Evolutionary conservation across 805 yeast species (phyloP).

Genomic region (Nakazawaea wyomingensis): DNA sequence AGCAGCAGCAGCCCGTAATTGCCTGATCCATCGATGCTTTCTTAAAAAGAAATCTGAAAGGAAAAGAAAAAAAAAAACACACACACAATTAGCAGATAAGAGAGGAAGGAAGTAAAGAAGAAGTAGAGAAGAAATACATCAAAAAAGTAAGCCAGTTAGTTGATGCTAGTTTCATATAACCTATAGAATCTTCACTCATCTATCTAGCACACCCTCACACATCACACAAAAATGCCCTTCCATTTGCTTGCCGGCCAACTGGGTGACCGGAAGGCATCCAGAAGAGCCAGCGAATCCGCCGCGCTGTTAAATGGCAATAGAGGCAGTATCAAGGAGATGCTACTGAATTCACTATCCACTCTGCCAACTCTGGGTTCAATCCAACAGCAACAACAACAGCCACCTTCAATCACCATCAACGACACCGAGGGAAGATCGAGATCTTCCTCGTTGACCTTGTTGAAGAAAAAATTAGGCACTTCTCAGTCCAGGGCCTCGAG

Average conservation of each 20-base stretch:
- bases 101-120: too few species aligned
- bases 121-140: too few species aligned
- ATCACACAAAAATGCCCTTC: conserved; percentile 7
- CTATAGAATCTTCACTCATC: background rate
- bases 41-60: too few species aligned
- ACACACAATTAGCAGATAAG: too few species aligned
- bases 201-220: too few species aligned
- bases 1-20: too few species aligned
- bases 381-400: too few species aligned
- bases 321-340: conserved; percentile 9
- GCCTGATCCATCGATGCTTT: too few species aligned
- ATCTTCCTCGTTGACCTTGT: conserved; percentile 9
- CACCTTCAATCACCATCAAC: conserved; percentile 7
- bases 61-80: too few species aligned
- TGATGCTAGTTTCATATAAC: too few species aligned
- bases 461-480: conserved; percentile 2
- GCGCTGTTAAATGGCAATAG: conserved; percentile 1
- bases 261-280: background rate
- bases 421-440: conserved; percentile 3
- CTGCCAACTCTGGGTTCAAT: too few species aligned
- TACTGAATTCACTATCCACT: conserved; percentile 9
- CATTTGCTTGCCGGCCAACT: background rate
- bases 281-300: conserved; percentile 5
- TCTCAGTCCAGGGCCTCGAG: background rate
- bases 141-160: too few species aligned